These are phyloP conservation scores for Exserohilum turcica DNA, from an alignment of 2,329 filamentous ascomycete species.

Conservation along the genomic window DNA sequence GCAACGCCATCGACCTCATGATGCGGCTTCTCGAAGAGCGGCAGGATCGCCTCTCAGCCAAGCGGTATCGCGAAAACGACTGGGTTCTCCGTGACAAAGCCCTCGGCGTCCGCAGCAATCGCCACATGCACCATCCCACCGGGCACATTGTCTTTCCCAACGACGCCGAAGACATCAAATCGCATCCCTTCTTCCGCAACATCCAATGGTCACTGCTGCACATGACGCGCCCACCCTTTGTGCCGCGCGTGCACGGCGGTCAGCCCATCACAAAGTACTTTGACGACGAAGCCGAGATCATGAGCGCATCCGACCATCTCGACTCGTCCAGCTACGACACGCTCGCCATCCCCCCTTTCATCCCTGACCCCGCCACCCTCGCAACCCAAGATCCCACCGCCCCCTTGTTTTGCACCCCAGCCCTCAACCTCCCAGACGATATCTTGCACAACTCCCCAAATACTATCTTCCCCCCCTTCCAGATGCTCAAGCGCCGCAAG, in stretches of 20 bases:
- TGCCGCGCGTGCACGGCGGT: slow-evolving; percentile 67
- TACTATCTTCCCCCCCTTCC: slow-evolving; percentile 2
- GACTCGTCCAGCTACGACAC: slow-evolving; percentile 42
- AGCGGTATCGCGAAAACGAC: slow-evolving; percentile 73
- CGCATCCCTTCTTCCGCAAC: slow-evolving; percentile 81
- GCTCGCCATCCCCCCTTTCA: not conserved
- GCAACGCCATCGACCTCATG: slow-evolving; percentile 78
- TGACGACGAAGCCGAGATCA: slow-evolving; percentile 75
- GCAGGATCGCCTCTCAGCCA: slow-evolving; percentile 75
- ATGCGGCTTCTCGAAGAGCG: slow-evolving; percentile 73
- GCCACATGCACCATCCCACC: slow-evolving; percentile 43
- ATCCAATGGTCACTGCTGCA: slow-evolving; percentile 80
- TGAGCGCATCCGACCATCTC: slow-evolving; percentile 46
- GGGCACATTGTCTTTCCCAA: slow-evolving; percentile 76
- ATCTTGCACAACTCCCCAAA: not conserved
- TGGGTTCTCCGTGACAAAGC: slow-evolving; percentile 34
- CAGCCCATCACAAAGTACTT: slow-evolving; percentile 78
- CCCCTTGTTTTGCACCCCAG: not conserved
- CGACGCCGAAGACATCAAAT: slow-evolving; percentile 87
- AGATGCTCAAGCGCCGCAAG: slow-evolving; percentile 53
- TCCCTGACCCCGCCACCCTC: no score
- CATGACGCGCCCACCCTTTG: slow-evolving; percentile 72
- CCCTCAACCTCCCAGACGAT: not conserved
- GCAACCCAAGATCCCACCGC: not conserved
- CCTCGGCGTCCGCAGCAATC: slow-evolving; percentile 28